A percentile compares a stretch with the other conserved stretches of the same genome.
Evolutionary conservation across 2,329 filamentous ascomycete genomes (phyloP).

Genomic region (Pseudocercospora musae): DNA sequence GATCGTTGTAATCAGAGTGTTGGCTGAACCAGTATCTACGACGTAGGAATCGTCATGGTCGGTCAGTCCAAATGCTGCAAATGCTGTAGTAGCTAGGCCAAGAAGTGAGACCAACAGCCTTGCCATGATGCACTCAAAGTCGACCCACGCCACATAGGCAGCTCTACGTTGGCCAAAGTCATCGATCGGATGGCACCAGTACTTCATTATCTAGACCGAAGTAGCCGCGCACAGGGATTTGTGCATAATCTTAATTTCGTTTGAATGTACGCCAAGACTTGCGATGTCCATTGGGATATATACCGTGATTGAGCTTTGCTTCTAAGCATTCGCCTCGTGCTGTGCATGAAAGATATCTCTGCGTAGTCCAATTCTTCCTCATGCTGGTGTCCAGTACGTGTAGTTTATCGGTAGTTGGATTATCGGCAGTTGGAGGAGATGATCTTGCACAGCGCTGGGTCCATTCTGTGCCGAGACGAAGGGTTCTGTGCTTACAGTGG

Average conservation of each 20-base stretch:
- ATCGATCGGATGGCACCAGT: neutral
- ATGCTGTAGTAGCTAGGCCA: neutral
- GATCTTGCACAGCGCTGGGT: neutral
- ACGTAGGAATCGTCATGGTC: slow-evolving; percentile 13
- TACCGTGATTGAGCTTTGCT: neutral
- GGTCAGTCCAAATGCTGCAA: slow-evolving; percentile 13
- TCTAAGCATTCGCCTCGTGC: neutral
- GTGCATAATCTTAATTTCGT: neutral
- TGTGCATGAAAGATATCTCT: neutral
- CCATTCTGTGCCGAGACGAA: neutral
- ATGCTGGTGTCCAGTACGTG: neutral
- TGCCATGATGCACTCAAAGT: neutral
- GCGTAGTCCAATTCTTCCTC: neutral
- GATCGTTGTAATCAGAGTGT: slow-evolving; percentile 10
- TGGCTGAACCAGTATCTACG: slow-evolving; percentile 11
- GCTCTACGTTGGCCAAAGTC: neutral
- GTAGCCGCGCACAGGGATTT: neutral
- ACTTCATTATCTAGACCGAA: neutral
- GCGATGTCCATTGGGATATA: neutral
- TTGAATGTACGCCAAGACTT: neutral
- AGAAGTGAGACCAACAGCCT: neutral
- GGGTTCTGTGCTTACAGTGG: neutral
- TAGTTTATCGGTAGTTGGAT: no score
- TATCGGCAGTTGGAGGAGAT: neutral
- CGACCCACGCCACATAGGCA: neutral